phyloP scores from a whole-genome alignment of 345 rosid genomes.

The Salix purpurea region DNA sequence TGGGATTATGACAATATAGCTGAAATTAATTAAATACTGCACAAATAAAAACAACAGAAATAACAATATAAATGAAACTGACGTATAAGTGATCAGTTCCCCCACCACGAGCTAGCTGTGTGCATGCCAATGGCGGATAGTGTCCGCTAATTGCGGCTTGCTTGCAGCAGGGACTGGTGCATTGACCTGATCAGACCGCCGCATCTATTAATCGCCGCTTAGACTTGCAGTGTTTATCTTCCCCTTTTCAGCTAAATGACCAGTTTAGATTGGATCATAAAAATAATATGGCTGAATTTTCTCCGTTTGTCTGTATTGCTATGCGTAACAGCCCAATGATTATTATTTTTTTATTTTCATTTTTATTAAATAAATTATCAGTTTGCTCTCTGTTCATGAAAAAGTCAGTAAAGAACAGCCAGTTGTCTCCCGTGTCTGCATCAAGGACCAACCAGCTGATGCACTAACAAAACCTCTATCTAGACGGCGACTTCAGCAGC shows the following conservation, averaged over 20 bases:
- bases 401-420: no score
- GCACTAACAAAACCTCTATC: no score
- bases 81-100: background rate
- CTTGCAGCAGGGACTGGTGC: slow-evolving; percentile 1
- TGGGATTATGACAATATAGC: background rate
- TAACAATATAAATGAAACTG: background rate
- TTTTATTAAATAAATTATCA: no score
- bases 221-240: no score
- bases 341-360: no score
- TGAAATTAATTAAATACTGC: background rate
- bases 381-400: no score
- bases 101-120: background rate
- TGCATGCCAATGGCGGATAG: background rate
- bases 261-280: background rate
- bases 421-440: no score
- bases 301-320: no score
- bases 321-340: no score
- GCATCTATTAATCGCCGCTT: background rate
- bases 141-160: slow-evolving; percentile 14
- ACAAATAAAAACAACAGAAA: background rate
- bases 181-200: background rate
- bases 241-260: background rate
- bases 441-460: no score
- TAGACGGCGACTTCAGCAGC: no score
- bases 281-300: background rate